Percentiles rank a stretch among this genome's conserved stretches.
These are phyloP conservation scores for Groenewaldozyma sp. DNA, from an alignment of 1,139 yeast genomes.

Conservation along the genomic window DNA sequence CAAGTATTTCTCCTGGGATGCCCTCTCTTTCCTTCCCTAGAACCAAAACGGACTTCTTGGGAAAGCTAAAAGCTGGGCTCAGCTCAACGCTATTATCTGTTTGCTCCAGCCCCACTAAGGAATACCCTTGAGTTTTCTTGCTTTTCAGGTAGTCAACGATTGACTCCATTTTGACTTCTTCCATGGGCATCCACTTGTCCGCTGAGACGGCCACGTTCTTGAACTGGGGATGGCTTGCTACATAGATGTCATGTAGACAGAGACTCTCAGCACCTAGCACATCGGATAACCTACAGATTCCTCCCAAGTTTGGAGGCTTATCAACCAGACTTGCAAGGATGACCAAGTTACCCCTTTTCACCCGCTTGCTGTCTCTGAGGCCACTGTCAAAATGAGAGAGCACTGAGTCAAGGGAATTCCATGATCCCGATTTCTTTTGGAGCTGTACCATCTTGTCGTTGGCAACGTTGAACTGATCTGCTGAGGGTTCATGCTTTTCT, in stretches of 20 bases:
- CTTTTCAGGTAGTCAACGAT: slow-evolving; percentile 48
- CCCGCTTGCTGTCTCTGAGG: slow-evolving; percentile 29
- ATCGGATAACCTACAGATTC: slow-evolving; percentile 85
- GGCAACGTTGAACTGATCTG: not conserved
- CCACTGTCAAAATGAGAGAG: slow-evolving; percentile 35
- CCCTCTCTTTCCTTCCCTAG: slow-evolving; percentile 89
- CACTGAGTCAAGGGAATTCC: slow-evolving; percentile 61
- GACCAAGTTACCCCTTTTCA: slow-evolving; percentile 64
- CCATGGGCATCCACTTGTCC: slow-evolving; percentile 91
- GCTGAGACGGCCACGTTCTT: slow-evolving; percentile 89
- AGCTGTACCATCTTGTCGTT: slow-evolving; percentile 39
- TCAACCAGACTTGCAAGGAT: slow-evolving; percentile 86
- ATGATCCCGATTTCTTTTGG: slow-evolving; percentile 86
- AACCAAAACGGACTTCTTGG: slow-evolving; percentile 64
- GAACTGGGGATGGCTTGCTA: slow-evolving; percentile 59
- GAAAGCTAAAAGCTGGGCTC: slow-evolving; percentile 56
- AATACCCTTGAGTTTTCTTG: slow-evolving; percentile 72
- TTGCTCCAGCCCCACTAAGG: slow-evolving; percentile 83
- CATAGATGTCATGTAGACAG: slow-evolving; percentile 62
- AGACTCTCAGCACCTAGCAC: slow-evolving; percentile 82
- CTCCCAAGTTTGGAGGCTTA: slow-evolving; percentile 87
- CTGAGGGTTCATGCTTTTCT: not conserved
- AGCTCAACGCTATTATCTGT: slow-evolving; percentile 77
- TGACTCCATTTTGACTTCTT: slow-evolving; percentile 51
- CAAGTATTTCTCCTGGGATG: slow-evolving; percentile 75